These are phyloP conservation scores for Austroboletus rostrupii DNA, from an alignment of 1,284 basidiomycete species.

Conservation along the genomic window DNA sequence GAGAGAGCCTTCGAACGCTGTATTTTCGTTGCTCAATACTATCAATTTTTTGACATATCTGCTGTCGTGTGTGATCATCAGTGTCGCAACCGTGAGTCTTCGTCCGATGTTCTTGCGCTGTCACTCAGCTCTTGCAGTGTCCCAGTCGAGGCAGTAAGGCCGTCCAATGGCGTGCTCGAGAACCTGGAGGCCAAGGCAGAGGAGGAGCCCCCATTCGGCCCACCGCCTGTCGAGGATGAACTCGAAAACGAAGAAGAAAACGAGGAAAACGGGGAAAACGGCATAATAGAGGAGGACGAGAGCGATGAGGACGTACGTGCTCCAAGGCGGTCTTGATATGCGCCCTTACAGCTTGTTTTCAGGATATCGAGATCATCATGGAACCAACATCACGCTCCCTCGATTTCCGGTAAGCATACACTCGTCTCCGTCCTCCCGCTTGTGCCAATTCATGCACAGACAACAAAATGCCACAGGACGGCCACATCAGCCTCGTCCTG, in stretches of 20 bases:
- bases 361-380: slow-evolving; percentile 82
- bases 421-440: background rate
- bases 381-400: slow-evolving; percentile 65
- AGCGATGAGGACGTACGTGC: slow-evolving; percentile 42
- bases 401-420: slow-evolving; percentile 59
- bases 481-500: slow-evolving; percentile 19
- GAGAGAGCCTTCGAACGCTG: slow-evolving; percentile 22
- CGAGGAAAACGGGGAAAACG: slow-evolving; percentile 33
- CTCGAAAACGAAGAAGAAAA: slow-evolving; percentile 32
- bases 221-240: slow-evolving; percentile 23
- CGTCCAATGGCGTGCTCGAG: slow-evolving; percentile 45
- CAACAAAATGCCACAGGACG: slow-evolving; percentile 30
- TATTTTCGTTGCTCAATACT: slow-evolving; percentile 38
- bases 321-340: background rate
- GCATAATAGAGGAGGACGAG: slow-evolving; percentile 31
- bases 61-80: slow-evolving; percentile 37
- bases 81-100: slow-evolving; percentile 56
- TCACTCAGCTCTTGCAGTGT: slow-evolving; percentile 36
- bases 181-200: slow-evolving; percentile 44
- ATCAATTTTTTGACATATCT: slow-evolving; percentile 33
- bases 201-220: slow-evolving; percentile 32
- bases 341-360: slow-evolving; percentile 5
- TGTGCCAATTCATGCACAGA: slow-evolving; percentile 13
- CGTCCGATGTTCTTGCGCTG: slow-evolving; percentile 12
- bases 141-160: slow-evolving; percentile 40